Evolutionary conservation across 768 basidiomycete species (phyloP).

Genomic region (Strobilomyces confusus): DNA sequence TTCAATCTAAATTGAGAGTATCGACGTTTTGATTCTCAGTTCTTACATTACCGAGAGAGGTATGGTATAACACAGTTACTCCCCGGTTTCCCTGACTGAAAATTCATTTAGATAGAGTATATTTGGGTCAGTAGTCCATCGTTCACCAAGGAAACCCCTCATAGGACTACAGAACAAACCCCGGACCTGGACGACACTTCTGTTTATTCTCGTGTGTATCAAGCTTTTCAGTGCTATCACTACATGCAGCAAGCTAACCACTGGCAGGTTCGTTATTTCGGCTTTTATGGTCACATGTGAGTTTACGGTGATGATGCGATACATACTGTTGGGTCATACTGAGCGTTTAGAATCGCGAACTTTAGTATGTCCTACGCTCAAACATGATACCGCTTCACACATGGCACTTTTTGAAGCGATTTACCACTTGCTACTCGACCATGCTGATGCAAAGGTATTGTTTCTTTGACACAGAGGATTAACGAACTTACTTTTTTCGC

Average conservation of each 20-base stretch:
- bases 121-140: background rate
- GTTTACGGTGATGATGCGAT: background rate
- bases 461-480: background rate
- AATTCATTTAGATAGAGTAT: background rate
- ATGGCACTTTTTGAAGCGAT: background rate
- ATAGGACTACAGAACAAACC: background rate
- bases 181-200: background rate
- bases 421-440: background rate
- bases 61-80: background rate
- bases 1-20: background rate
- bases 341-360: background rate
- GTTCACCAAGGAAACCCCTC: background rate
- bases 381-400: background rate
- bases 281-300: background rate
- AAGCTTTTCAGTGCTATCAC: background rate
- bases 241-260: background rate
- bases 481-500: background rate
- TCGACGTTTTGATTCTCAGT: background rate
- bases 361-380: background rate
- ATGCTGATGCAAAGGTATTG: constrained; percentile 1
- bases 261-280: constrained; percentile 6
- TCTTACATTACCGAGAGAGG: background rate
- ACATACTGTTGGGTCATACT: background rate
- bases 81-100: background rate
- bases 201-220: background rate